A percentile compares a stretch with the other conserved stretches of the same genome.
Conservation (phyloP, 306 rosid genomes). For the Calophaca sinica region DNA sequence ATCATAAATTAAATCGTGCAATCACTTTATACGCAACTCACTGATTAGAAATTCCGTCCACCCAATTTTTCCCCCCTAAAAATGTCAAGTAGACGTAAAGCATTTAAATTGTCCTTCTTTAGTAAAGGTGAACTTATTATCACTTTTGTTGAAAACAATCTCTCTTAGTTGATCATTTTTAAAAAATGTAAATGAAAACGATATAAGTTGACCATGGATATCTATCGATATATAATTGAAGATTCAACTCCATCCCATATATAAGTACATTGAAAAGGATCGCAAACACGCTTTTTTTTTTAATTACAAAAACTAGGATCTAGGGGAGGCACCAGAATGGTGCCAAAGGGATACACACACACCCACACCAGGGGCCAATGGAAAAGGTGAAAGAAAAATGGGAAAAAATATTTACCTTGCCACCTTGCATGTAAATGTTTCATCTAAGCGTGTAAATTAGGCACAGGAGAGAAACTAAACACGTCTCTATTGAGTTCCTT, state of each 20-base stretch:
- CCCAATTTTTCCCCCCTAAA: not conserved
- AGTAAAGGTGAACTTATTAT: constrained; percentile 42
- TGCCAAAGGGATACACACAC: no score
- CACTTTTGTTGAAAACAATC: constrained; percentile 44
- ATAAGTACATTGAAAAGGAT: not conserved
- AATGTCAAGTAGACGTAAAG: constrained; percentile 48
- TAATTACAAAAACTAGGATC: not conserved
- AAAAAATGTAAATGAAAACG: constrained; percentile 25
- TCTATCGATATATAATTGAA: constrained; percentile 40
- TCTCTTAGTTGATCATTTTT: constrained; percentile 19
- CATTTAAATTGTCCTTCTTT: constrained; percentile 45
- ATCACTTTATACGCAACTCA: constrained; percentile 5
- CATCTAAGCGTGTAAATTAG: no score
- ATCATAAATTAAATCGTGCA: not conserved
- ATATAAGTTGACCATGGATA: constrained; percentile 47
- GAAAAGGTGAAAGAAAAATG: no score
- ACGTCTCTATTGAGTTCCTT: no score
- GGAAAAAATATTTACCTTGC: no score
- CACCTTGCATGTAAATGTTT: no score
- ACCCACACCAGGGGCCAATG: no score
- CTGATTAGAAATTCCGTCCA: constrained; percentile 29
- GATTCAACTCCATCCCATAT: constrained; percentile 33
- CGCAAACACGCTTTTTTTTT: not conserved
- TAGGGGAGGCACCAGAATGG: no score
- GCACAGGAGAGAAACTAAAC: no score